These are phyloP conservation scores for Penicillium steckii DNA, from an alignment of 495 filamentous ascomycete genomes.

Conservation along the genomic window DNA sequence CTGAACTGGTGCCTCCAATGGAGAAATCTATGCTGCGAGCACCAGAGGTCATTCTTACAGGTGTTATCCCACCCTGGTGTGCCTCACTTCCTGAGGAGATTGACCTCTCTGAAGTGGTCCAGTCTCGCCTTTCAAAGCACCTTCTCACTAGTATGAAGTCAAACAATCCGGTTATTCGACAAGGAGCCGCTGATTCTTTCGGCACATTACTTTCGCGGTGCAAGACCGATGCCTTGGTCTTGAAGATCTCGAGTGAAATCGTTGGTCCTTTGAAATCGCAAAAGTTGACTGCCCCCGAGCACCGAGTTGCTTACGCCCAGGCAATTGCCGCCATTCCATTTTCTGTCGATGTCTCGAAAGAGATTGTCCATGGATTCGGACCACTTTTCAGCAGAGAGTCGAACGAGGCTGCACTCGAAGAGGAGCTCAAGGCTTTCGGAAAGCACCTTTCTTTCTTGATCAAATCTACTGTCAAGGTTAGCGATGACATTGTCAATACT, in stretches of 20 bases:
- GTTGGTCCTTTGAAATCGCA: constrained; percentile 71
- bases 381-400: constrained; percentile 72
- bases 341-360: constrained; percentile 55
- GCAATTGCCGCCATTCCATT: constrained; percentile 66
- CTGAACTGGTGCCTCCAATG: constrained; percentile 73
- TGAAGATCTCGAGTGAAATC: constrained; percentile 73
- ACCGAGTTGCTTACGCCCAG: constrained; percentile 74
- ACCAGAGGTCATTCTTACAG: constrained; percentile 82
- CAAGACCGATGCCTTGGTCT: constrained; percentile 52
- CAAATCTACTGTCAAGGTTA: constrained; percentile 53
- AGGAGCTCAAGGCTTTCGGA: constrained; percentile 69
- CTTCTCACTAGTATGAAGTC: constrained; percentile 87
- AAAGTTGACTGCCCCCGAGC: constrained; percentile 78
- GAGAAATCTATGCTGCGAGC: constrained; percentile 87
- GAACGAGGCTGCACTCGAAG: constrained; percentile 75
- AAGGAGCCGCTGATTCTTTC: constrained; percentile 73
- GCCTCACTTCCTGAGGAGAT: constrained; percentile 62
- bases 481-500: constrained; percentile 62
- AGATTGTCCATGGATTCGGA: constrained; percentile 64
- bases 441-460: constrained; percentile 60
- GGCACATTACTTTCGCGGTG: constrained; percentile 57
- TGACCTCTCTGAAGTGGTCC: constrained; percentile 74
- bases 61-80: constrained; percentile 69
- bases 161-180: constrained; percentile 72
- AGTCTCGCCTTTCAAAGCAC: constrained; percentile 73